Percentiles rank a stretch among this genome's conserved stretches.
Evolutionary conservation across 352 stramenopile species (phyloP).

Genomic region (Phytopythium cucurbitacearum): DNA sequence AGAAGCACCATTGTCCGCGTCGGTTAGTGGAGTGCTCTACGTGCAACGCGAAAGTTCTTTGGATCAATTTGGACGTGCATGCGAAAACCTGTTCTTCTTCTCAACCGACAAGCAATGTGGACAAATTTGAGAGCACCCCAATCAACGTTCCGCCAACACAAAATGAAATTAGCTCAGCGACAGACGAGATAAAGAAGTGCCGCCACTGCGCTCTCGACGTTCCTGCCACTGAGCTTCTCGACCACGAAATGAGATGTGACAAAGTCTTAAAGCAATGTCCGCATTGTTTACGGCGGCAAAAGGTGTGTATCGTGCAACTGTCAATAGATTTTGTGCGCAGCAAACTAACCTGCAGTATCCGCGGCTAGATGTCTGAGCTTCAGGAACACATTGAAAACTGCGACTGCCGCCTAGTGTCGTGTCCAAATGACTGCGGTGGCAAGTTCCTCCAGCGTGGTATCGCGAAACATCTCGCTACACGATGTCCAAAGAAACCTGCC

Average conservation of each 20-base stretch:
- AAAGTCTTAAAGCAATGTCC: conserved; percentile 83
- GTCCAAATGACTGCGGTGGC: conserved; percentile 69
- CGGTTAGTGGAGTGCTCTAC: conserved; percentile 33
- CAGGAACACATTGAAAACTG: conserved; percentile 82
- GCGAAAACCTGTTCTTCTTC: conserved; percentile 15
- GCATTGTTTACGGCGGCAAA: conserved; percentile 74
- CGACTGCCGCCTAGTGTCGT: conserved; percentile 72
- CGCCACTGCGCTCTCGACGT: conserved; percentile 57
- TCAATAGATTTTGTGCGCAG: neutral
- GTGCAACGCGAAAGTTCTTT: conserved; percentile 37
- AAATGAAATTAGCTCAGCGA: neutral
- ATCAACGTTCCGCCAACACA: neutral
- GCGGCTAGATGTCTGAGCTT: conserved; percentile 49
- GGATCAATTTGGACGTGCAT: conserved; percentile 41
- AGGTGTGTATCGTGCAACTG: conserved; percentile 21
- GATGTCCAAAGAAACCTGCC: conserved; percentile 44
- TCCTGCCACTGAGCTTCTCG: conserved; percentile 34
- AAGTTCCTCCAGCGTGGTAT: conserved; percentile 80
- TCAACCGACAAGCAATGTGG: neutral
- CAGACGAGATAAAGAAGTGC: conserved; percentile 47
- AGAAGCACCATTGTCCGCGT: conserved; percentile 50
- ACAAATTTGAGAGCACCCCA: neutral
- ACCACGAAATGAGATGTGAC: conserved; percentile 75
- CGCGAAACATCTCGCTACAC: conserved; percentile 66
- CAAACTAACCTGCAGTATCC: neutral